These are phyloP conservation scores for Neofusicoccum laricinum DNA, from an alignment of 2,329 filamentous ascomycete species.

Conservation along the genomic window DNA sequence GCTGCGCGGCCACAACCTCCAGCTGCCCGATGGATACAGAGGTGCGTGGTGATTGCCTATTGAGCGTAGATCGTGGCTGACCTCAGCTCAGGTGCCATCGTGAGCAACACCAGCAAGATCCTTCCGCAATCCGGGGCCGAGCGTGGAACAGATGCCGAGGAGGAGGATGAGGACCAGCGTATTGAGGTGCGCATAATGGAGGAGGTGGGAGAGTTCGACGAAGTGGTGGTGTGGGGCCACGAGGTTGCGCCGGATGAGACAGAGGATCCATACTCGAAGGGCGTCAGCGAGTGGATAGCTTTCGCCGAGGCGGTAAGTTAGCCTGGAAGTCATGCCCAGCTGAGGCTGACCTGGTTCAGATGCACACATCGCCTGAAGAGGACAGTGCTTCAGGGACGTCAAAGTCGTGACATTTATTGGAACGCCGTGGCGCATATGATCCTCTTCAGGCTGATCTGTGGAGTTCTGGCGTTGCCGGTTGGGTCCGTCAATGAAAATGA, in stretches of 20 bases:
- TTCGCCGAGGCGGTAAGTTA: slow-evolving; percentile 62
- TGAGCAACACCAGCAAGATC: slow-evolving; percentile 16
- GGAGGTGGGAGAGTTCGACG: slow-evolving; percentile 66
- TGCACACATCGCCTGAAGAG: background rate
- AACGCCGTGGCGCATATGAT: background rate
- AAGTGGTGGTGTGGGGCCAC: slow-evolving; percentile 81
- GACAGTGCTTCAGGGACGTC: background rate
- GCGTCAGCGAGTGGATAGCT: slow-evolving; percentile 75
- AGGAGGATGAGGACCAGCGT: slow-evolving; percentile 18
- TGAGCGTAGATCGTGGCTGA: background rate
- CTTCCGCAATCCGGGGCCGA: background rate
- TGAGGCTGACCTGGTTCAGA: background rate
- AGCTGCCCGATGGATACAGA: slow-evolving; percentile 68
- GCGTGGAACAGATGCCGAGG: slow-evolving; percentile 20
- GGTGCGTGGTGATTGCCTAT: slow-evolving; percentile 34
- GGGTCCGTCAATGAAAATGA: no score
- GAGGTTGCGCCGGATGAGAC: slow-evolving; percentile 62
- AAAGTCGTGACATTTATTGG: background rate
- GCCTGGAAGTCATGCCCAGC: background rate
- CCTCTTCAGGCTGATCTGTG: background rate
- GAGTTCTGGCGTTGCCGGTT: background rate
- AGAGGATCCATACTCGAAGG: slow-evolving; percentile 68
- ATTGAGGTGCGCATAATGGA: slow-evolving; percentile 51
- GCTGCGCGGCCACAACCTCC: slow-evolving; percentile 64
- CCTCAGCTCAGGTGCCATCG: slow-evolving; percentile 20